Evolutionary conservation across 148 eudicot genomes (phyloP), one percentile per base, ranked within the genome.

Genomic region (Rhododendron griersonianum): DNA sequence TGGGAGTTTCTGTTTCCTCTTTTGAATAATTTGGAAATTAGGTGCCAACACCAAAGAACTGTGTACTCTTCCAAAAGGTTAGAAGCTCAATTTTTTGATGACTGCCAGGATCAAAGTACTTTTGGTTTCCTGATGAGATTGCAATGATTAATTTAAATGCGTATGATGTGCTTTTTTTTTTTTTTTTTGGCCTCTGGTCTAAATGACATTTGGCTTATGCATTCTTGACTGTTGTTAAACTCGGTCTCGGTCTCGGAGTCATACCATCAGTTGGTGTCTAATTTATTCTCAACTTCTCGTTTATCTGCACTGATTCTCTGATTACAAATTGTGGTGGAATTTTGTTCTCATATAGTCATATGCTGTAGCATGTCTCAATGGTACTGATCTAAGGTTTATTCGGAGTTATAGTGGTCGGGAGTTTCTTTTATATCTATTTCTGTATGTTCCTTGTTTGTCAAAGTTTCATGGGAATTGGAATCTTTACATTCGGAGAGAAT

Each of bases 21-120:
- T 39, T 51, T 71, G 41, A 13, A 71, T 71, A 53, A 50, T 53
- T 37, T 11, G 71, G 25, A 50, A 84, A 39, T 84, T 74, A 50
- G 86, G 67, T 73, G 48, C 61, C 30, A 30, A 74, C 69, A 84
- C 80, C 23, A 3, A 25, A 41, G 53, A 35, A 37, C 69, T 84
- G 81, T 55, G 35, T 84, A 55, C 81, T 35, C 86, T 74, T 30
- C 55, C 53, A 55, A 53, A 37, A 84, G 81, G 81, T 55, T 71
- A 53, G 15, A 14, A 25, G 81, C 80, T 37, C 77, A 13, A 47
- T 50, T 30, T 84, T 53, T 9, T 19, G n/a, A 79, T 51, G 25
- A 73, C 19, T 84, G 47, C 51, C 35, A 41, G 25, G 77, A 59
- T 75, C 37, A 55, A 80, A 75, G 78, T 37, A 35, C 59, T 55